Base-by-base conservation (phyloP, 2,329 filamentous ascomycete species). In the Xylaria sp. region DNA sequence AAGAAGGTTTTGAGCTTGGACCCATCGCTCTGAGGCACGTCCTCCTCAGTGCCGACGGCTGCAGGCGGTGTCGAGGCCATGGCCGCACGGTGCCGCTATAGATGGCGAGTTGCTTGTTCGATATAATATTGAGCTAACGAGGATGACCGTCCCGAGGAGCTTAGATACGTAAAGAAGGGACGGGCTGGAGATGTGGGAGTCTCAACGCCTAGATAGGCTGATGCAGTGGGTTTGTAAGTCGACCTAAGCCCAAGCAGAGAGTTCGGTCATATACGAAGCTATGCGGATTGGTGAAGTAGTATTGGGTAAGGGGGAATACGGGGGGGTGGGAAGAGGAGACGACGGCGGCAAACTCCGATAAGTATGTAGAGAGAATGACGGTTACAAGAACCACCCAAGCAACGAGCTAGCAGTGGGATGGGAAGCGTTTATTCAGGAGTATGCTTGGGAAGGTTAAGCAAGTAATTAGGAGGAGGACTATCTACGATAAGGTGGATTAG, bases 1-100 rank as follows among this genome's bases (percentile, higher is more conserved):
- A 98, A 81, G 78, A 98, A 97, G 1, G 93, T 97, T 82, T 90
- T 92, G 77, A 98, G 85, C 86, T 97, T 97, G 74, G 92, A 95
- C 74, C 89, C 90, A 68, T 98, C 94, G 83, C 93, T 94, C 73
- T 86, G 85, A 71, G 78, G 77, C 25, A 76, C 72, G 50, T 79
- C 78, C 66, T 79, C 78, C 60, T 75, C 75, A 9, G 71, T 48
- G 44, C 64, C 37, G 52, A 74, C 61, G 41, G 75, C 76, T 3
- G 76, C 67, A 34, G 76, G 72, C 52, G 76, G 64, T 58, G 70
- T 63, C n/a, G 75, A 70, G 68, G 75, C 63, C 76, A 78, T 77
- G 74, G 67, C 70, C 58, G 52, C 32, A 2, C 18, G 9, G n/a
- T 46, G 18, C 52, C 32, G 54, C 37, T 55, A 20, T 13, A 37